Percentiles rank a stretch among this genome's conserved stretches.
These are phyloP conservation scores for Leccinum rimulosum DNA, from an alignment of 768 basidiomycete species.

Conservation along the genomic window DNA sequence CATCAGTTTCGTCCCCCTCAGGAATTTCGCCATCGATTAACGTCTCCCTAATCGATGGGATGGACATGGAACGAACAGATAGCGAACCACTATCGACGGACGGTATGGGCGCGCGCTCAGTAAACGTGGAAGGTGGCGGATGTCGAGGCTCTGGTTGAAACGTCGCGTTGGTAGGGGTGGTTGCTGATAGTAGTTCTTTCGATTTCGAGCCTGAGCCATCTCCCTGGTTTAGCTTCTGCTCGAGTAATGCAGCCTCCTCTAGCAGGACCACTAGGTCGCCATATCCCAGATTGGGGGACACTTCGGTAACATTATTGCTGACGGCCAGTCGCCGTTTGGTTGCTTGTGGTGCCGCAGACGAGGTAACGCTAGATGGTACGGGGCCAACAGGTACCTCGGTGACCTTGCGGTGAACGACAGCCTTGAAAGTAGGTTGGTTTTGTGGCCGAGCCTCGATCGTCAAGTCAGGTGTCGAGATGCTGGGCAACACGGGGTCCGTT, in stretches of 20 bases:
- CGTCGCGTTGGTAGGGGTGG: constrained; percentile 26
- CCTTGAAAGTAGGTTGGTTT: constrained; percentile 41
- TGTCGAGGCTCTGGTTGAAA: constrained; percentile 24
- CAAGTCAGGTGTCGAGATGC: constrained; percentile 8
- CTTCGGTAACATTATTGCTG: constrained; percentile 24
- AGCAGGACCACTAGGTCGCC: constrained; percentile 55
- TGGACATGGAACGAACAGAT: constrained; percentile 29
- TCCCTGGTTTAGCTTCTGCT: constrained; percentile 45
- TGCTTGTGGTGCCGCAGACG: constrained; percentile 28
- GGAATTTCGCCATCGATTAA: constrained; percentile 21
- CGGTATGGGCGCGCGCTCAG: constrained; percentile 14
- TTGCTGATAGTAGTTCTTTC: constrained; percentile 6
- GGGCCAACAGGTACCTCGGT: constrained; percentile 34
- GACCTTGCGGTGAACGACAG: constrained; percentile 58
- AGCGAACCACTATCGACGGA: constrained; percentile 21
- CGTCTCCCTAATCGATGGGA: constrained; percentile 31
- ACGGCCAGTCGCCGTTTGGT: constrained; percentile 29
- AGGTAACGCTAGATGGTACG: constrained; percentile 10
- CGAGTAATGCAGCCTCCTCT: constrained; percentile 57
- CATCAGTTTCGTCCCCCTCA: constrained; percentile 29
- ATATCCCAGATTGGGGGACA: constrained; percentile 45
- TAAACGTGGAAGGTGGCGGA: constrained; percentile 22
- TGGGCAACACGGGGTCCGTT: constrained; percentile 2
- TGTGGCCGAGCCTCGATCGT: constrained; percentile 3
- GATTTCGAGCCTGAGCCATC: constrained; percentile 33